Conservation (phyloP, 2,329 filamentous ascomycete genomes). For the Xylariaceae sp. region DNA sequence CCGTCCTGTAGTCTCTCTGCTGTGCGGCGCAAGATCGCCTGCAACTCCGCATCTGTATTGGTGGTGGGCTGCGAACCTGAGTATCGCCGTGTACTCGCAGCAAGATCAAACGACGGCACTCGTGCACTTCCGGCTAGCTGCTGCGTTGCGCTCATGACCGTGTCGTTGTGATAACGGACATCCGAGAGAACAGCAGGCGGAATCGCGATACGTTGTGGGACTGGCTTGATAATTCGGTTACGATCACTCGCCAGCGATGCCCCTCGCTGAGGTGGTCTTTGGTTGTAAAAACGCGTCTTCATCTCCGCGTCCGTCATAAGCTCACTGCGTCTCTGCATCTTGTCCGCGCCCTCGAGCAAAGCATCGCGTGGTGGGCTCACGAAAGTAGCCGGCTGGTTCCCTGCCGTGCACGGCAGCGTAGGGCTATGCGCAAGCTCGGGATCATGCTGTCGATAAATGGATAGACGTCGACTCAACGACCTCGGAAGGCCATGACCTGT, state of each 20-base stretch:
- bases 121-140: constrained; percentile 28
- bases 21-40: constrained; percentile 48
- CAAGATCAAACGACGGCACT: constrained; percentile 16
- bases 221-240: not conserved
- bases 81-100: constrained; percentile 2
- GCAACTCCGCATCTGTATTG: constrained; percentile 44
- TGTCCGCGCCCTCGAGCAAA: not conserved
- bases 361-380: not conserved
- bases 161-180: constrained; percentile 1
- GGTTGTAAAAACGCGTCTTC: constrained; percentile 1
- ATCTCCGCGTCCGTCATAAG: not conserved
- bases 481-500: constrained; percentile 19
- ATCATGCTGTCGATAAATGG: constrained; percentile 19
- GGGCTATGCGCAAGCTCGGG: constrained; percentile 25
- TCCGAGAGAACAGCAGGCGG: not conserved
- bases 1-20: constrained; percentile 46
- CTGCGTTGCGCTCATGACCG: constrained; percentile 25
- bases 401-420: constrained; percentile 28
- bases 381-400: not conserved
- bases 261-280: constrained; percentile 1
- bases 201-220: constrained; percentile 1
- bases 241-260: not conserved
- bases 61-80: not conserved
- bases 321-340: not conserved
- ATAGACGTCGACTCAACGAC: constrained; percentile 26